Base-by-base conservation (phyloP, 78 protist species). In the Polysphondylium violaceum region DNA sequence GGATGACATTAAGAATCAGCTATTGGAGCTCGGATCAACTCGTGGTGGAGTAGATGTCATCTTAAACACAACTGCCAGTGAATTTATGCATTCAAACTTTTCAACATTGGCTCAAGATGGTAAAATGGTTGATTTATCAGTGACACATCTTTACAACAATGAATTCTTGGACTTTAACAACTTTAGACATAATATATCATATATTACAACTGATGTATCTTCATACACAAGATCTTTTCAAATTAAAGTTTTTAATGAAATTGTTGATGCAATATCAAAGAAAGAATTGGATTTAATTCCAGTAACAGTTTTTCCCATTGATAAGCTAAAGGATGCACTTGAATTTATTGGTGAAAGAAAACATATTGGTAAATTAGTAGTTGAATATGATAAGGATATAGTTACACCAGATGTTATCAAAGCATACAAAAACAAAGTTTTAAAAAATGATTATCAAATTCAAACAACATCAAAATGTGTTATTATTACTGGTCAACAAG, bases 1-100 rank as follows among this genome's bases (percentile, higher is more conserved):
- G 0, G 59, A 17, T 5, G 88, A n/a, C n/a, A 67, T 53, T n/a
- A 71, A 36, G 69, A 67, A 79, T n/a, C 31, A 44, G 14, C 29
- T 79, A 2, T 94, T 95, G 27, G 55, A 64, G n/a, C 21, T 72
- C 0, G 76, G 60, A 3, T 14, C 33, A 2, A 60, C 96, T 1
- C 19, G 9, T 2, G 60, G 23, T 8, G 88, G 88, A 51, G 92
- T 93, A 12, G 96, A 95, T 50, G 63, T 95, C 29, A 68, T 87
- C 31, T 12, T 87, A n/a, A 87, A 87, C 44, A 76, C 93, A 5
- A 40, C 74, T 21, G 11, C 86, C 23, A 79, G 74, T 19, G 78
- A 87, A 29, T 71, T 43, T 41, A 19, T 87, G 29, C 50, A 65
- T 17, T 56, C 76, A 41, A 76, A 73, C 85, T 71, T 87, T 64